These are phyloP conservation scores for Penicillium egyptiacum DNA, from an alignment of 495 filamentous ascomycete species.

Conservation along the genomic window DNA sequence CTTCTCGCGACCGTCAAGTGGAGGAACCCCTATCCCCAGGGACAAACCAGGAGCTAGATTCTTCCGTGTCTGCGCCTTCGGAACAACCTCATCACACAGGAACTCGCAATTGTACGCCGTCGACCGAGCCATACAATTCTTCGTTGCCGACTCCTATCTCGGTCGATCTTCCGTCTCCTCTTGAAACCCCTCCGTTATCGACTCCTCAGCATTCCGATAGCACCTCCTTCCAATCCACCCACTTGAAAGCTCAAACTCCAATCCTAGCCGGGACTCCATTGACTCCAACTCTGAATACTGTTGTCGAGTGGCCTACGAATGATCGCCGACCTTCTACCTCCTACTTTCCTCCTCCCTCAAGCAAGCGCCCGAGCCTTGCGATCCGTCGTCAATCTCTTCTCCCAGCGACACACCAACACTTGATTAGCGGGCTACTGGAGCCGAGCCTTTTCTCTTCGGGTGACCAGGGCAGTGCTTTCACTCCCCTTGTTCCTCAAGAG, in stretches of 20 bases:
- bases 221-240: slow-evolving; percentile 21
- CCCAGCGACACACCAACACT: slow-evolving; percentile 43
- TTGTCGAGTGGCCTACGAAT: slow-evolving; percentile 28
- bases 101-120: slow-evolving; percentile 14
- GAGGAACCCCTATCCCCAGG: slow-evolving; percentile 15
- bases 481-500: slow-evolving; percentile 24
- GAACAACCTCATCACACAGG: slow-evolving; percentile 13
- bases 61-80: slow-evolving; percentile 14
- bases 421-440: slow-evolving; percentile 46
- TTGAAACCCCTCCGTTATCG: slow-evolving; percentile 22
- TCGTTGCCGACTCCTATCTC: slow-evolving; percentile 25
- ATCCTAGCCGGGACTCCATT: slow-evolving; percentile 27
- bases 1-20: slow-evolving; percentile 5
- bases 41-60: slow-evolving; percentile 5
- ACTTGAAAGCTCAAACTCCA: slow-evolving; percentile 16
- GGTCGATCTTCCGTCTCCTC: slow-evolving; percentile 23
- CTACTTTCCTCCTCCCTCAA: slow-evolving; percentile 20
- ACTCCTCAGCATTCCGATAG: slow-evolving; percentile 31
- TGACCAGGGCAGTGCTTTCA: slow-evolving; percentile 22
- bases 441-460: slow-evolving; percentile 30
- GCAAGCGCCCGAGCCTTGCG: slow-evolving; percentile 45
- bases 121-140: slow-evolving; percentile 22
- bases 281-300: slow-evolving; percentile 36
- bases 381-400: slow-evolving; percentile 53
- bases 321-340: slow-evolving; percentile 22